Evolutionary conservation across 2,329 filamentous ascomycete genomes (phyloP).

Genomic region (Conoideocrella luteorostrata): DNA sequence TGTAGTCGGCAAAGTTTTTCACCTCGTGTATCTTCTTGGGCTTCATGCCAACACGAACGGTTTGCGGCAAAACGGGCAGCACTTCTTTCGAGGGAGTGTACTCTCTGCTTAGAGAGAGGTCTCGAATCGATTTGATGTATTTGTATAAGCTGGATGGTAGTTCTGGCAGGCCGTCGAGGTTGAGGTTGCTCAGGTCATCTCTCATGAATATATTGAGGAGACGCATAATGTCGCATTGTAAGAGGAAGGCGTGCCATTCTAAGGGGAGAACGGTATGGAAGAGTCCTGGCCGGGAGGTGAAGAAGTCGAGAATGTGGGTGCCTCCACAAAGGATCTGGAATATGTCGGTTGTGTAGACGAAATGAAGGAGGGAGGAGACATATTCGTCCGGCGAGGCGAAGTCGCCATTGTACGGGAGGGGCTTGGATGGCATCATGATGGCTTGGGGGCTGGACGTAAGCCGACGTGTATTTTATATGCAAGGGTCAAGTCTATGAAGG

Average conservation of each 20-base stretch:
- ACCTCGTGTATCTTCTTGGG: slow-evolving; percentile 95
- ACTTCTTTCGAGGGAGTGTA: slow-evolving; percentile 41
- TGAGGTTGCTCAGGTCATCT: slow-evolving; percentile 54
- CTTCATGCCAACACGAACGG: slow-evolving; percentile 86
- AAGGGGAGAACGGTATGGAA: slow-evolving; percentile 70
- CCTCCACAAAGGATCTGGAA: slow-evolving; percentile 90
- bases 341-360: slow-evolving; percentile 65
- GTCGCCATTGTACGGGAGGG: slow-evolving; percentile 62
- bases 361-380: slow-evolving; percentile 68
- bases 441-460: no score
- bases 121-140: slow-evolving; percentile 67
- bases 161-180: slow-evolving; percentile 18
- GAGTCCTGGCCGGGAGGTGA: slow-evolving; percentile 76
- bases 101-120: slow-evolving; percentile 58
- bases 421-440: slow-evolving; percentile 25
- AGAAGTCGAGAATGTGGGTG: slow-evolving; percentile 96
- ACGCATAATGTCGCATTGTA: slow-evolving; percentile 62
- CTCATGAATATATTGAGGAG: slow-evolving; percentile 77
- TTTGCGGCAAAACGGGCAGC: slow-evolving; percentile 55
- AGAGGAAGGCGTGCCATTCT: slow-evolving; percentile 78
- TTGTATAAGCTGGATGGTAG: slow-evolving; percentile 55
- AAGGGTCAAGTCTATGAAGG: no score
- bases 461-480: no score
- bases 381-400: slow-evolving; percentile 72
- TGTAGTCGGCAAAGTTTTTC: slow-evolving; percentile 78